Evolutionary conservation across 148 eudicot species (phyloP).

Genomic region (Linanthus parryae): DNA sequence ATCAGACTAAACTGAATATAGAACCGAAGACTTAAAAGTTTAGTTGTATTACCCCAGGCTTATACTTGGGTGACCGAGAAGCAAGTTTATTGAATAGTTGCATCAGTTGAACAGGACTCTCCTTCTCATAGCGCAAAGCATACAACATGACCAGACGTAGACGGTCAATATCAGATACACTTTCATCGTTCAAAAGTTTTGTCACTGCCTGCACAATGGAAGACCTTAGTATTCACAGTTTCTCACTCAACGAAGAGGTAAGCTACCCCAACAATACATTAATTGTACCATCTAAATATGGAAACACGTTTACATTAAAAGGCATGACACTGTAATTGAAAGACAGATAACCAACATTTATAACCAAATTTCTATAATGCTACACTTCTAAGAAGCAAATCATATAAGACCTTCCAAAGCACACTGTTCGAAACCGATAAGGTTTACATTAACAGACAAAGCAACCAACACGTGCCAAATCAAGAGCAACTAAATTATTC

Average conservation of each 20-base stretch:
- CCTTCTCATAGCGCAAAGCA: conserved; percentile 98
- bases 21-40: conserved; percentile 2
- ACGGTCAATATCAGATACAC: conserved; percentile 86
- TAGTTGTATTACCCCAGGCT: conserved; percentile 77
- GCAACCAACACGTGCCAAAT: no score
- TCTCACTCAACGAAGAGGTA: background rate
- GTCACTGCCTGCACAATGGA: conserved; percentile 80
- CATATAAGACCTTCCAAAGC: no score
- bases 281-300: background rate
- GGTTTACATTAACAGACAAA: no score
- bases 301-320: no score
- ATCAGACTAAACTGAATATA: conserved; percentile 14
- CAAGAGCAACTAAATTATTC: no score
- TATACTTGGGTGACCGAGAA: conserved; percentile 80
- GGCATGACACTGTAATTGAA: no score
- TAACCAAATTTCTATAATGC: no score
- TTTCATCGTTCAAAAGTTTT: conserved; percentile 69
- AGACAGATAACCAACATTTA: no score
- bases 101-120: conserved; percentile 93
- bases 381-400: no score
- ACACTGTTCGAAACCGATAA: no score
- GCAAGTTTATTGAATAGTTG: conserved; percentile 93
- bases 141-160: conserved; percentile 90
- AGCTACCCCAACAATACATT: background rate
- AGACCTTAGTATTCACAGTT: background rate